A percentile compares a stretch with the other conserved stretches of the same genome.
Evolutionary conservation across 305 asterid genomes (phyloP).

Genomic region (Solanum hybrid): DNA sequence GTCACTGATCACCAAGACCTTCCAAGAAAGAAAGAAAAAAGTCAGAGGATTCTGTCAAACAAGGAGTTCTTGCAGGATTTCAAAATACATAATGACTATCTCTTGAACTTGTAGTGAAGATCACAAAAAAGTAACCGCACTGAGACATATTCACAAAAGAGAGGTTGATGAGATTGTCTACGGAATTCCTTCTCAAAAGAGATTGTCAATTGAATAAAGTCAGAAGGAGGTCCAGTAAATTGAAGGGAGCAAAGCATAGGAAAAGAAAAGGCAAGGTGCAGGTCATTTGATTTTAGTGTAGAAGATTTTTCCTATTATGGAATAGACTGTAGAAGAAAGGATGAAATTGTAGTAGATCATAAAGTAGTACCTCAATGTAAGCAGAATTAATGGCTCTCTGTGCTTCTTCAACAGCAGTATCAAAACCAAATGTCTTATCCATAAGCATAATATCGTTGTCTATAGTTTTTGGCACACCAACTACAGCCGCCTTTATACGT

Average conservation of each 20-base stretch:
- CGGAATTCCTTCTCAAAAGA: not conserved
- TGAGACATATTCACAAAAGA: not conserved
- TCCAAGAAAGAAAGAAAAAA: not conserved
- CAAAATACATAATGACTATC: not conserved
- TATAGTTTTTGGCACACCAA: constrained; percentile 97
- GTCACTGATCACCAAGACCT: not conserved
- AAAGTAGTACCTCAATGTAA: constrained; percentile 64
- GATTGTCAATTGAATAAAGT: not conserved
- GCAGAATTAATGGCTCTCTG: constrained; percentile 94
- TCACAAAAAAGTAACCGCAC: not conserved
- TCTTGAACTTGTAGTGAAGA: not conserved
- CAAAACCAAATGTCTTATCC: constrained; percentile 98
- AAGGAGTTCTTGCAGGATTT: not conserved
- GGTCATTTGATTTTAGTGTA: not conserved
- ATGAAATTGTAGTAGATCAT: not conserved
- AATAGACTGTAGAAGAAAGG: not conserved
- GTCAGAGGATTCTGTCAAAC: not conserved
- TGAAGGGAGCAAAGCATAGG: not conserved
- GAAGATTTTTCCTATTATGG: not conserved
- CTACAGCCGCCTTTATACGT: constrained; percentile 60
- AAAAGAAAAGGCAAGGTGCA: not conserved
- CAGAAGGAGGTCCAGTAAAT: not conserved
- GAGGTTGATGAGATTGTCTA: not conserved
- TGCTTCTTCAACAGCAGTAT: constrained; percentile 99
- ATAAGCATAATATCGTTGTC: constrained; percentile 93